Base-by-base conservation (phyloP, 1,284 basidiomycete genomes). In the Moesziomyces sp. region DNA sequence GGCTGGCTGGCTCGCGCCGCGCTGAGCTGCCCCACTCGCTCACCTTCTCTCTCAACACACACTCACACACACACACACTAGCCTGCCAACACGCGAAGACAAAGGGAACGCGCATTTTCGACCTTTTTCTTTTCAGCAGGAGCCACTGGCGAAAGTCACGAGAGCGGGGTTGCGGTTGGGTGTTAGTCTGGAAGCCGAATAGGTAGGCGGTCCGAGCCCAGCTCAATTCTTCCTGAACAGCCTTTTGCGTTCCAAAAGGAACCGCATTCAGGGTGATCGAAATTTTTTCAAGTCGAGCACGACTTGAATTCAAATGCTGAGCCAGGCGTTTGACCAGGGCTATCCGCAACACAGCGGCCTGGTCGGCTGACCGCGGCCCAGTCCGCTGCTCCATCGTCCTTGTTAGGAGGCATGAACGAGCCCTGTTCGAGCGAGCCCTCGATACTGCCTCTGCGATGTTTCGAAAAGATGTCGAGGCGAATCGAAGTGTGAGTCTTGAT, bases 181-280 rank as follows among this genome's bases (percentile, higher is more conserved):
- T 30, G 46, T 46, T 24, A 19, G 43, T 49, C 45, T 42, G 40
- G 40, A 53, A 38, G 26, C 42, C 45, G 11, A 43, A 21, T 7
- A 28, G 10, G 28, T 14, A n/a, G 35, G 44, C 46, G 56, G 63
- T 46, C 63, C 52, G 57, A 65, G 63, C 63, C 44, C 38, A 16
- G 16, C 6, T 46, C 6, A 28, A 33, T 64, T 55, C 56, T 58
- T 65, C 62, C 52, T 46, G 48, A 16, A 49, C 4, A 50, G 52
- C 19, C 56, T 55, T 26, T 59, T 18, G 40, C 55, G 43, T 65
- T 65, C 57, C 52, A 59, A 33, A 23, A 26, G 13, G 38, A 4
- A 16, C 3, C 38, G 23, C 21, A 43, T 19, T 16, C 30, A 57
- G 38, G 33, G 62, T 58, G 62, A 65, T 58, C 61, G 61, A 62